These are phyloP conservation scores for Fusarium papillatum DNA, from an alignment of 2,329 filamentous ascomycete genomes.

Conservation along the genomic window DNA sequence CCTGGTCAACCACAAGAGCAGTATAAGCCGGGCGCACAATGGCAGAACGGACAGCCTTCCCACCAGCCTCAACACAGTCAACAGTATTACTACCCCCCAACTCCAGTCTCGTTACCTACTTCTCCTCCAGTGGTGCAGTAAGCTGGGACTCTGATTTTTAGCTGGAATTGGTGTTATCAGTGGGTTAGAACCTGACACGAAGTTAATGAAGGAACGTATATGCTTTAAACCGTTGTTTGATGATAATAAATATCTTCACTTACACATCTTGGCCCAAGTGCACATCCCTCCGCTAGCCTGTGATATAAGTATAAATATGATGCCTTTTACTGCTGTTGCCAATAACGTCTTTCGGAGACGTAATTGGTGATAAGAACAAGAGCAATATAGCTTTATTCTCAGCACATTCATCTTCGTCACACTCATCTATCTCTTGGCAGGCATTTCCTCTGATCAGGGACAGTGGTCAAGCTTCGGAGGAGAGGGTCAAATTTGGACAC, in stretches of 20 bases:
- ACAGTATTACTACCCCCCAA: conserved; percentile 4
- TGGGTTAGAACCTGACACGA: not conserved
- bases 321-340: too few relatives aligned
- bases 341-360: too few relatives aligned
- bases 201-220: not conserved
- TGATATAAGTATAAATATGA: not conserved
- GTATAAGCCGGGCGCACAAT: conserved; percentile 1
- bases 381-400: too few relatives aligned
- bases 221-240: not conserved
- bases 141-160: not conserved
- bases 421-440: not conserved
- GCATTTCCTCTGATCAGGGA: not conserved
- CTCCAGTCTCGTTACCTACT: conserved; percentile 15
- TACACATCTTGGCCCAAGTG: not conserved
- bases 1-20: not conserved
- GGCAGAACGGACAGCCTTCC: conserved; percentile 1
- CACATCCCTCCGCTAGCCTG: not conserved
- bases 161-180: not conserved
- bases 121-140: conserved; percentile 11
- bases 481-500: not conserved
- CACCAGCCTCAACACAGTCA: conserved; percentile 6
- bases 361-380: too few relatives aligned
- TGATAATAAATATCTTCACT: not conserved
- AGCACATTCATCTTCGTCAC: not conserved
- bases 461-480: not conserved